Evolutionary conservation across 371 early-diverging fungal genomes (phyloP).

Genomic region (Rhizopus stolonifer): DNA sequence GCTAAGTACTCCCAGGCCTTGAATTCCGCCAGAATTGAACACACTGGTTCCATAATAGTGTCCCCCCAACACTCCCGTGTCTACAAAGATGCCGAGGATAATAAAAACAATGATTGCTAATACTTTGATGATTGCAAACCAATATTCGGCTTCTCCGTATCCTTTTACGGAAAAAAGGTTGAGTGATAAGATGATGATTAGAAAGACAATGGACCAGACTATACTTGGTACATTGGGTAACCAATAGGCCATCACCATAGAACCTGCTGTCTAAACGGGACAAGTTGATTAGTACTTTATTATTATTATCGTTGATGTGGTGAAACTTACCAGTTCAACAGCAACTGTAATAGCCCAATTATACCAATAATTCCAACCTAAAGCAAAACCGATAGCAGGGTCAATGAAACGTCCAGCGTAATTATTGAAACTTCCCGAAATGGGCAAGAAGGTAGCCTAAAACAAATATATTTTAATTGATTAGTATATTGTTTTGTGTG

Average conservation of each 20-base stretch:
- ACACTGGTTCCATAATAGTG: constrained; percentile 22
- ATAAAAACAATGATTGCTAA: constrained; percentile 62
- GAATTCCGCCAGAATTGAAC: constrained; percentile 21
- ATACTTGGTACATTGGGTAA: constrained; percentile 53
- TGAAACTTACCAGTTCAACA: constrained; percentile 48
- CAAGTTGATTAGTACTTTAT: not conserved
- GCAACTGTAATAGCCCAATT: constrained; percentile 81
- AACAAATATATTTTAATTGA: no score
- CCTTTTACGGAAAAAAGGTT: constrained; percentile 52
- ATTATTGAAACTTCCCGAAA: constrained; percentile 80
- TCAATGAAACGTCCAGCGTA: constrained; percentile 83
- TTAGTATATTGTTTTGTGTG: no score
- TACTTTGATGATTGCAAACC: constrained; percentile 66
- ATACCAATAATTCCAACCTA: constrained; percentile 73
- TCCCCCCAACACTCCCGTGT: constrained; percentile 44
- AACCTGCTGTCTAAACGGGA: constrained; percentile 20
- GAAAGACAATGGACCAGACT: constrained; percentile 45
- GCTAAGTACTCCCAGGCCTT: constrained; percentile 23
- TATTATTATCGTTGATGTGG: not conserved
- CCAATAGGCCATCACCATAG: constrained; percentile 60
- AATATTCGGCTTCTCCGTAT: constrained; percentile 60
- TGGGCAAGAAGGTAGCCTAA: constrained; percentile 68
- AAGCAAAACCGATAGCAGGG: constrained; percentile 76
- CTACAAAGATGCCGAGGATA: constrained; percentile 56
- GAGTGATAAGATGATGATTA: constrained; percentile 39